Evolutionary conservation across 257 asterid genomes (phyloP).

Genomic region (Solanum microdontum): DNA sequence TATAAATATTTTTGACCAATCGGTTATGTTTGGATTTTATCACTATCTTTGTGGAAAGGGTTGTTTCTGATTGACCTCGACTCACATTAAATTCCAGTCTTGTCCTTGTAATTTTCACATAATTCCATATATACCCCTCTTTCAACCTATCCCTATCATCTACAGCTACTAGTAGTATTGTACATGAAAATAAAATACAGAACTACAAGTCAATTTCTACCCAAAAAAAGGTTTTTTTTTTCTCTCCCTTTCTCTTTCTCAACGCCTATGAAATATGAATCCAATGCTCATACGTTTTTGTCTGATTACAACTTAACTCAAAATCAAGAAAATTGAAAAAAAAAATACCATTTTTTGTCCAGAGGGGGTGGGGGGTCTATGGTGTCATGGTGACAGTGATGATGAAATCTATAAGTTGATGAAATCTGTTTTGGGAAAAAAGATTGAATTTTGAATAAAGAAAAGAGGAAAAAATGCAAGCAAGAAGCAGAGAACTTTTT

Average conservation of each 20-base stretch:
- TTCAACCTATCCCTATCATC: neutral
- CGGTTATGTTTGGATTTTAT: no score
- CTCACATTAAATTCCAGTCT: neutral
- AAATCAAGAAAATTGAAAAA: neutral
- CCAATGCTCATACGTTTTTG: conserved; percentile 12
- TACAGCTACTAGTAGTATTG: neutral
- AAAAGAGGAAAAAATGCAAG: neutral
- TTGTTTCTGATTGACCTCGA: neutral
- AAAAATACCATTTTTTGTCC: neutral
- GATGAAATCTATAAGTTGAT: neutral
- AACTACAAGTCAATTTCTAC: neutral
- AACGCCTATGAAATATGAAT: conserved; percentile 10
- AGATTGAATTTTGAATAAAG: neutral
- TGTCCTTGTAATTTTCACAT: neutral
- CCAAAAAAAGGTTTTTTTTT: neutral
- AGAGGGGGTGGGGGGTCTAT: neutral
- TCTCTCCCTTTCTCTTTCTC: conserved; percentile 1
- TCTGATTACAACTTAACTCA: conserved; percentile 14
- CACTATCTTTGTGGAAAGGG: neutral
- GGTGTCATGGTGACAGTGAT: neutral
- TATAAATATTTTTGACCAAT: neutral
- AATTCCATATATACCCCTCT: neutral
- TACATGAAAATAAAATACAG: neutral
- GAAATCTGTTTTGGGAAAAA: neutral
- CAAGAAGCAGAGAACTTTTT: neutral